Conservation (phyloP, 176 grass and related monocot species). For the Eragrostis curvula region DNA sequence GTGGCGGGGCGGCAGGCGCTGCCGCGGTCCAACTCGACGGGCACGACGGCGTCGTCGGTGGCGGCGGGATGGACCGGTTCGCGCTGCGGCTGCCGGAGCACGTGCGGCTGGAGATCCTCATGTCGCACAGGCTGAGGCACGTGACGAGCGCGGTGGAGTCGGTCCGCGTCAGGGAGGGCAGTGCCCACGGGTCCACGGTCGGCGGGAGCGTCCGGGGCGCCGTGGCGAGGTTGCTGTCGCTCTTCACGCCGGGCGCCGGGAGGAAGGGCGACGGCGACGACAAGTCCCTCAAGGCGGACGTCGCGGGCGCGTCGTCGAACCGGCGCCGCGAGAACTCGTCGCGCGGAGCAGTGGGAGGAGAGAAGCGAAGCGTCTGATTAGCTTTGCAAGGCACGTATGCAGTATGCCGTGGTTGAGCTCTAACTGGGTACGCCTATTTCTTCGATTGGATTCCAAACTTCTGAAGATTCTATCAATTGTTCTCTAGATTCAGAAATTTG, state of each 20-base stretch:
- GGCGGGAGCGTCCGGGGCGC: conserved; percentile 29
- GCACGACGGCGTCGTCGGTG: conserved; percentile 7
- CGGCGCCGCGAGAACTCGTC: conserved; percentile 33
- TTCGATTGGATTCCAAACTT: background rate
- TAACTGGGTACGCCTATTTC: too few species aligned
- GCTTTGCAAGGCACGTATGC: background rate
- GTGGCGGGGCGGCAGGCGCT: conserved; percentile 34
- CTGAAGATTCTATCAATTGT: background rate
- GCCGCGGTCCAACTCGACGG: conserved; percentile 45
- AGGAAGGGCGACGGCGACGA: conserved; percentile 41
- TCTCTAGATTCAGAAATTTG: background rate
- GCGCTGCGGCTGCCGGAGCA: conserved; percentile 60
- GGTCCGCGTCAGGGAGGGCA: conserved; percentile 52
- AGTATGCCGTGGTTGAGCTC: background rate
- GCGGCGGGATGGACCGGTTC: conserved; percentile 39
- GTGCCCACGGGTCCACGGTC: conserved; percentile 10
- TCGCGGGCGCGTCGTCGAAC: background rate
- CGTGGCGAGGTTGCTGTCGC: conserved; percentile 45
- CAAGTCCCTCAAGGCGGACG: background rate
- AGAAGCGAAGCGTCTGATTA: conserved; percentile 39
- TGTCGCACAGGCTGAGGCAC: conserved; percentile 53
- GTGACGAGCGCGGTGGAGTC: conserved; percentile 51
- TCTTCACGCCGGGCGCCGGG: conserved; percentile 31
- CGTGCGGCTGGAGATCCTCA: conserved; percentile 53
- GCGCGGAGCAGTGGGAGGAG: conserved; percentile 18